Evolutionary conservation across 371 early-diverging fungal species (phyloP).

Genomic region (Smittium mucronatum): DNA sequence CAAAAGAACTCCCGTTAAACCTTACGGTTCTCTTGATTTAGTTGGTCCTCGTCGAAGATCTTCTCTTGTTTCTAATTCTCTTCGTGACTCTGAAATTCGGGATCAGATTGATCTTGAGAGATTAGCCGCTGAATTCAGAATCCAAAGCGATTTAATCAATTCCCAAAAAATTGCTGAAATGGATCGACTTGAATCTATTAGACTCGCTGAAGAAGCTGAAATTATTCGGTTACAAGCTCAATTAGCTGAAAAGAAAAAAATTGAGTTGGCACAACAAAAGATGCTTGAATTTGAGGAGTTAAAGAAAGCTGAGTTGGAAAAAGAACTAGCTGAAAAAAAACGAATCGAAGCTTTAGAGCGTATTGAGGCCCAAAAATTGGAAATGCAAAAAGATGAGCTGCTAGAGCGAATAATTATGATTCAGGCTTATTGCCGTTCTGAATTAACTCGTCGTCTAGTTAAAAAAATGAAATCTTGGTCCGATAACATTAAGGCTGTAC

Average conservation of each 20-base stretch:
- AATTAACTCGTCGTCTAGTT: slow-evolving; percentile 40
- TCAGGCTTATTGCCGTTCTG: slow-evolving; percentile 45
- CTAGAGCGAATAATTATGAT: slow-evolving; percentile 26
- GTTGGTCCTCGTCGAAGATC: not conserved
- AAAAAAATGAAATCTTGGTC: slow-evolving; percentile 35
- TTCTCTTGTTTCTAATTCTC: not conserved
- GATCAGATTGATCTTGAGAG: not conserved
- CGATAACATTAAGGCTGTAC: slow-evolving; percentile 38
- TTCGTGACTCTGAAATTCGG: not conserved
- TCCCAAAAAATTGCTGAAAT: not conserved
- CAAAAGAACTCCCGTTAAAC: not conserved
- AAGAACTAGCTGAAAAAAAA: not conserved
- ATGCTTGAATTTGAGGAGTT: not conserved
- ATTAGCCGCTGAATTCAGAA: not conserved
- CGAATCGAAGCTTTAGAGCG: slow-evolving; percentile 4
- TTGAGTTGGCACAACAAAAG: not conserved
- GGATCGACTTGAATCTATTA: not conserved
- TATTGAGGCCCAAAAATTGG: slow-evolving; percentile 16
- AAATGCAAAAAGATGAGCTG: slow-evolving; percentile 27
- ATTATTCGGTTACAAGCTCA: not conserved
- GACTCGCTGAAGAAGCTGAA: not conserved
- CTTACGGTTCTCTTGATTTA: not conserved
- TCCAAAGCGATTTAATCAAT: not conserved
- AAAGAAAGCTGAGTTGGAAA: not conserved
- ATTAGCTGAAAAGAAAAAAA: not conserved